A percentile compares a stretch with the other conserved stretches of the same genome.
These are phyloP conservation scores for Teunomyces barrocoloradensis DNA, from an alignment of 805 yeast genomes.

Conservation along the genomic window DNA sequence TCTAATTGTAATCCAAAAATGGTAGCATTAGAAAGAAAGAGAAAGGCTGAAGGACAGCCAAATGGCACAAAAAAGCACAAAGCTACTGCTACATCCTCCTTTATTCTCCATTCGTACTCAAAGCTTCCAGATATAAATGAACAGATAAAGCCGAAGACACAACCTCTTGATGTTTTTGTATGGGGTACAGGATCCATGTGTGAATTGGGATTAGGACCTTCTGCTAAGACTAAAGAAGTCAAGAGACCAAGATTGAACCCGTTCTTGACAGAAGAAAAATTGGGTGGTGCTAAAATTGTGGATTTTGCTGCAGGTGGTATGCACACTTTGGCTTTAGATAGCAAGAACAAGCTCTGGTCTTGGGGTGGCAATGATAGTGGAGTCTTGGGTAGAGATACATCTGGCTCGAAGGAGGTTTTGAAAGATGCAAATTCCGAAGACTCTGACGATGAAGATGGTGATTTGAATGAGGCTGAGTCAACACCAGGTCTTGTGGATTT, in stretches of 20 bases:
- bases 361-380: conserved; percentile 98
- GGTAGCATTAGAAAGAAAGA: conserved; percentile 45
- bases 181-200: conserved; percentile 99
- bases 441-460: conserved; percentile 72
- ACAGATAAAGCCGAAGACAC: conserved; percentile 35
- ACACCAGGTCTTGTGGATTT: conserved; percentile 79
- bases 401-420: conserved; percentile 56
- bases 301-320: conserved; percentile 95
- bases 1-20: conserved; percentile 16
- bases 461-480: conserved; percentile 82
- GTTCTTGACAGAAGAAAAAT: conserved; percentile 51
- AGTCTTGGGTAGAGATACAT: conserved; percentile 85
- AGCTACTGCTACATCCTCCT: conserved; percentile 34
- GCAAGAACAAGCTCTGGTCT: conserved; percentile 81
- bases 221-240: conserved; percentile 86
- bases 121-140: conserved; percentile 45
- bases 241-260: conserved; percentile 95
- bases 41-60: conserved; percentile 21
- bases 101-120: conserved; percentile 49
- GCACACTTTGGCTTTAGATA: conserved; percentile 83
- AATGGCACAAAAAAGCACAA: conserved; percentile 22
- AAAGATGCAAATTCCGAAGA: conserved; percentile 61
- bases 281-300: conserved; percentile 61
- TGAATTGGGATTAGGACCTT: conserved; percentile 96
- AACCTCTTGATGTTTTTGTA: conserved; percentile 73